A percentile compares a stretch with the other conserved stretches of the same genome.
These are phyloP conservation scores for Podospora tetraspora DNA, from an alignment of 495 filamentous ascomycete species.

Conservation along the genomic window DNA sequence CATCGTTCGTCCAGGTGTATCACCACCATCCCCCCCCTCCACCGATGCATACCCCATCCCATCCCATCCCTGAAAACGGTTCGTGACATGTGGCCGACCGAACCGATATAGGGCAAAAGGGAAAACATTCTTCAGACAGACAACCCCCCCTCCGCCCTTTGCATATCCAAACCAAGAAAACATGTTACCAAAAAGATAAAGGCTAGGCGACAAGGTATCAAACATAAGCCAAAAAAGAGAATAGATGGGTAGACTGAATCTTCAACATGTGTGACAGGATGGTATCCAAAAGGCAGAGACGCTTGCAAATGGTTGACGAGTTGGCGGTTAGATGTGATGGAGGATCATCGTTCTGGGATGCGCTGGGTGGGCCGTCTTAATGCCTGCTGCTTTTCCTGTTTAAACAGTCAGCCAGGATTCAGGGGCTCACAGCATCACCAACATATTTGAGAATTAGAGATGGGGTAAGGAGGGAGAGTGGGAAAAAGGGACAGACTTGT, in stretches of 20 bases:
- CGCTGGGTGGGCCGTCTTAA: not conserved
- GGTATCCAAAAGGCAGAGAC: constrained; percentile 2
- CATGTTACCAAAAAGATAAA: not conserved
- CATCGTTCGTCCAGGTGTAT: not conserved
- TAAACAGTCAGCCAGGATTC: not conserved
- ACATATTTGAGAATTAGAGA: not conserved
- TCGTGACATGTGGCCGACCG: not conserved
- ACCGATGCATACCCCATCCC: not conserved
- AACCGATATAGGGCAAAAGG: not conserved
- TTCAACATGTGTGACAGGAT: not conserved
- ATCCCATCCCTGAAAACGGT: not conserved
- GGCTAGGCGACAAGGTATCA: constrained; percentile 33
- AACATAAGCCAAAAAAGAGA: constrained; percentile 18
- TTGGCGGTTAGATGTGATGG: not conserved
- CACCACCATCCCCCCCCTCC: not conserved
- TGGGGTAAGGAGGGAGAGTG: not conserved
- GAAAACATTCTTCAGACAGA: not conserved
- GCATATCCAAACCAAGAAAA: not conserved
- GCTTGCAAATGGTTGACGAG: constrained; percentile 1
- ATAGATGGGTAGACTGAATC: not conserved
- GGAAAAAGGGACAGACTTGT: constrained; percentile 14
- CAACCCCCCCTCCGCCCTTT: not conserved
- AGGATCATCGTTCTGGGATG: not conserved
- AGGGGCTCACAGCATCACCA: not conserved
- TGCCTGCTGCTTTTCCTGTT: constrained; percentile 11